Conservation (phyloP, 2,329 filamentous ascomycete genomes). For the Eutypa lata region DNA sequence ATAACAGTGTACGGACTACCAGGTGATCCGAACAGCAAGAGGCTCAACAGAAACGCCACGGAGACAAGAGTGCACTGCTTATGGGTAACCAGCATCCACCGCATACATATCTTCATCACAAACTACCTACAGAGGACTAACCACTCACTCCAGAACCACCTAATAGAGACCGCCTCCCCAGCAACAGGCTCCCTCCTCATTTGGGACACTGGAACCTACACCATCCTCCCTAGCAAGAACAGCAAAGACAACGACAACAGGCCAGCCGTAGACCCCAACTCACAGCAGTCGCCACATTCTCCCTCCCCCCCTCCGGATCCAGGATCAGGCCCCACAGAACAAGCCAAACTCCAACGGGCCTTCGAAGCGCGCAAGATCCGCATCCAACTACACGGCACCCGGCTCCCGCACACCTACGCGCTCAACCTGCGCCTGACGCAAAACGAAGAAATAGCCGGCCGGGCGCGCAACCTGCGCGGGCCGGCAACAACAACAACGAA, state of each 20-base stretch:
- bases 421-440: conserved; percentile 50
- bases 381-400: conserved; percentile 50
- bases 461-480: conserved; percentile 22
- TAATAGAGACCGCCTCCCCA: conserved; percentile 55
- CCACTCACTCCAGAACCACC: conserved; percentile 47
- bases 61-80: conserved; percentile 61
- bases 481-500: too few relatives aligned
- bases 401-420: conserved; percentile 51
- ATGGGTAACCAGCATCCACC: conserved; percentile 40
- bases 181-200: conserved; percentile 57
- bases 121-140: not conserved
- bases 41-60: conserved; percentile 56
- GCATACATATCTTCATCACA: not conserved
- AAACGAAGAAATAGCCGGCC: conserved; percentile 34
- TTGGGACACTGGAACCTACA: conserved; percentile 61
- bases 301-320: not conserved
- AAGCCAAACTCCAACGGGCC: conserved; percentile 46
- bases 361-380: conserved; percentile 56
- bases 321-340: conserved; percentile 28
- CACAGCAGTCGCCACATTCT: conserved; percentile 24
- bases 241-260: conserved; percentile 25
- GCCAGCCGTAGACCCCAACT: conserved; percentile 30
- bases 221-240: conserved; percentile 41
- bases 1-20: conserved; percentile 53
- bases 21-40: conserved; percentile 52